Conservation (phyloP, 2,329 filamentous ascomycete genomes). For the Arthrobotrys iridis region DNA sequence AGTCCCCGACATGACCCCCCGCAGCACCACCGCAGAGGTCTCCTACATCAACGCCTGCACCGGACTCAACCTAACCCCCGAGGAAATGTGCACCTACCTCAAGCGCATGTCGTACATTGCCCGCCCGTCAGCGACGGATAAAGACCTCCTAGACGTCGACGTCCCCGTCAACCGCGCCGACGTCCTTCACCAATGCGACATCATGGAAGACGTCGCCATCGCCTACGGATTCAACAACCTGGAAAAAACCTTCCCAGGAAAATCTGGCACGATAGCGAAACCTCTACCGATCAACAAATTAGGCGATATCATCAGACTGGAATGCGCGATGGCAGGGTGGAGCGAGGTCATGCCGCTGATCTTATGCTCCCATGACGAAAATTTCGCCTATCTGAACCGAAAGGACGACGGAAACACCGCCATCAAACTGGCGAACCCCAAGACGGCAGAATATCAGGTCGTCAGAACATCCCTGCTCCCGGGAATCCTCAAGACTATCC, state of each 20-base stretch:
- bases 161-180: conserved; percentile 92
- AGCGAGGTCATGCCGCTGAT: conserved; percentile 95
- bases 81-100: conserved; percentile 80
- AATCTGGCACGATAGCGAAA: conserved; percentile 84
- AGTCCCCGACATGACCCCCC: conserved; percentile 81
- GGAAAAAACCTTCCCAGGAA: conserved; percentile 84
- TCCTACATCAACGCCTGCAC: conserved; percentile 95
- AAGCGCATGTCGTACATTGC: conserved; percentile 90
- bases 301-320: conserved; percentile 85
- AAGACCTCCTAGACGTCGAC: conserved; percentile 79
- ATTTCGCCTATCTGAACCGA: conserved; percentile 93
- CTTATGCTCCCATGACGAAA: conserved; percentile 96
- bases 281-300: conserved; percentile 94
- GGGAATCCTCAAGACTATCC: conserved; percentile 89
- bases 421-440: conserved; percentile 87
- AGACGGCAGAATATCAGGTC: conserved; percentile 91
- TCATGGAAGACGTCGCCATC: conserved; percentile 98
- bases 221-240: conserved; percentile 98
- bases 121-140: conserved; percentile 74
- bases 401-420: conserved; percentile 85
- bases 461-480: conserved; percentile 87
- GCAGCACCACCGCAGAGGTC: conserved; percentile 81
- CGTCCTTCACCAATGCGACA: conserved; percentile 93
- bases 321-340: conserved; percentile 95
- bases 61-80: conserved; percentile 78